Conservation (phyloP, 2,329 filamentous ascomycete genomes). For the Colletotrichum tamarilloi region DNA sequence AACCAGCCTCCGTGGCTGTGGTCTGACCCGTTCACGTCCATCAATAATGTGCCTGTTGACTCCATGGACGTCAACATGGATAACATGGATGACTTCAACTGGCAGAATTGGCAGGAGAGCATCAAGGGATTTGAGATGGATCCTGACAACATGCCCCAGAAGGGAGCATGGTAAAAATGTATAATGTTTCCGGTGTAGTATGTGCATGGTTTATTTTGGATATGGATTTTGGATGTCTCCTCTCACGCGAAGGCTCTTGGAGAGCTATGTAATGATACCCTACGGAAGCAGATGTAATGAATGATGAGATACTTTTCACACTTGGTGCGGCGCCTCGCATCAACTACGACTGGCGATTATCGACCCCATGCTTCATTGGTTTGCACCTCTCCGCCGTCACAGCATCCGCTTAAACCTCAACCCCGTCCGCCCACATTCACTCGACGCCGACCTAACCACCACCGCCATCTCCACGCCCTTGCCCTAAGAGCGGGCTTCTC, state of each 20-base stretch:
- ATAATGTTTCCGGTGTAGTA: neutral
- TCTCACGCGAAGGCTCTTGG: conserved; percentile 3
- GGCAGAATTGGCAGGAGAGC: conserved; percentile 60
- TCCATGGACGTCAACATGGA: conserved; percentile 50
- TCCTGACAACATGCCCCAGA: conserved; percentile 23
- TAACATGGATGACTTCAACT: conserved; percentile 56
- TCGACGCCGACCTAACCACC: too few relatives aligned
- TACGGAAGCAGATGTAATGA: conserved; percentile 22
- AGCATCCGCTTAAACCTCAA: too few relatives aligned
- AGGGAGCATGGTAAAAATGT: conserved; percentile 22
- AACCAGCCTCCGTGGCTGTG: conserved; percentile 55
- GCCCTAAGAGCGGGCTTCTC: too few relatives aligned
- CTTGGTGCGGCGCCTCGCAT: fast-evolving
- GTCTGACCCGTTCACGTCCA: conserved; percentile 47
- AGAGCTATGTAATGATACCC: conserved; percentile 31
- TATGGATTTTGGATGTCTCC: conserved; percentile 6
- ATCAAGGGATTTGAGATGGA: conserved; percentile 51
- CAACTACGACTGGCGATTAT: neutral
- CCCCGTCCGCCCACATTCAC: too few relatives aligned
- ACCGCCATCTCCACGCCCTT: too few relatives aligned
- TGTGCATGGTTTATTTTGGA: neutral
- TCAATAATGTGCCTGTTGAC: conserved; percentile 42
- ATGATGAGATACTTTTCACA: conserved; percentile 16
- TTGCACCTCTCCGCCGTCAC: conserved; percentile 20
- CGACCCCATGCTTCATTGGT: conserved; percentile 23